Base-by-base conservation (phyloP, 345 rosid genomes). In the Hibiscus tridactylites region DNA sequence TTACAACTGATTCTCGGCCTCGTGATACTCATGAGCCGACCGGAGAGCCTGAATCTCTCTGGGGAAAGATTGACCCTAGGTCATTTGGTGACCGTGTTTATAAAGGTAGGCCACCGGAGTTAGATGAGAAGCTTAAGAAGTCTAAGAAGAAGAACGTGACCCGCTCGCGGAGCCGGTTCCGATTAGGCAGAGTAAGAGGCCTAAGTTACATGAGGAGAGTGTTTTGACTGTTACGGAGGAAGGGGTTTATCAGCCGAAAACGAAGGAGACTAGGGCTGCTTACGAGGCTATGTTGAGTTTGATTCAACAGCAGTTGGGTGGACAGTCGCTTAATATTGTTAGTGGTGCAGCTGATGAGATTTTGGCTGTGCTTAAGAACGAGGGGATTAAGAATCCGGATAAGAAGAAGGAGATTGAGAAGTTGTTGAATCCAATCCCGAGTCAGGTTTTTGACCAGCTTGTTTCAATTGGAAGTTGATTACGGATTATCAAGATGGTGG, bases 1-100 rank as follows among this genome's bases (percentile, higher is more conserved):
- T 87, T 49, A 95, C 98, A 4, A 89, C 92, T 28, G 98, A 95
- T 65, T 83, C 92, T 17, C 96, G 97, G 19, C 97, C 97, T 2
- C 93, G 97, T 0, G 99, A 94, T 73, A 89, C 96, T 1, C 96
- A 92, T 37, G 97, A 92, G 76, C 97, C 97, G 12, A 95, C 99
- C 0, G 97, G 97, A 21, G 99, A 92, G 80, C 97, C 97, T 0
- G 99, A 92, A 83, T 79, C 99, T 28, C 92, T 91, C 2, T 88
- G 87, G 87, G 97, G 97, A 8, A 92, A 83, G 76, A 92, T 95
- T 60, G 99, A 92, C 65, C 97, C 97, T 0, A 90, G 35, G 80
- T 82, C 80, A 16, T 92, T 95, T 24, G 97, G 99, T 33, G 99
- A 90, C 80, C 85, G 97, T 70, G 97, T 88, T 54, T 80, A 75